phyloP scores from a whole-genome alignment of 2,329 filamentous ascomycete genomes.

The Raffaelea arxii region DNA sequence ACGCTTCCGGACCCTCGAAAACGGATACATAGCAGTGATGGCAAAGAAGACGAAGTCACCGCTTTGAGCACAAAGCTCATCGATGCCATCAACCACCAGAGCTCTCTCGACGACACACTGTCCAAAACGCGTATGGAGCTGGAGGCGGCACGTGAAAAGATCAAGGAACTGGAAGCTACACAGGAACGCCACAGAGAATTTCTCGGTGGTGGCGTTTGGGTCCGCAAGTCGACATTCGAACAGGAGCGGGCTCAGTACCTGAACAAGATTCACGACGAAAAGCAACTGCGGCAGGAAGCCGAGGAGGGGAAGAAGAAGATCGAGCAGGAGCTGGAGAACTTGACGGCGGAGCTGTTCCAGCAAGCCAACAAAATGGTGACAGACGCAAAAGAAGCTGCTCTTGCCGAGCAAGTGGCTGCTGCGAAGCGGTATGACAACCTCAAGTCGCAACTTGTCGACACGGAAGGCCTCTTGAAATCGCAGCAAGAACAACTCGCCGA shows the following conservation, averaged over 20 bases:
- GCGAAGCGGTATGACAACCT: slow-evolving; percentile 84
- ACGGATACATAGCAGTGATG: slow-evolving; percentile 36
- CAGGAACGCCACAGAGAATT: slow-evolving; percentile 62
- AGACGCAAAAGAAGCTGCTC: slow-evolving; percentile 78
- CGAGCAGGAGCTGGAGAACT: slow-evolving; percentile 80
- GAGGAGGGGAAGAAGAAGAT: slow-evolving; percentile 81
- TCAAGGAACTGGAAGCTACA: slow-evolving; percentile 56
- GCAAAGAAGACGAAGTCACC: slow-evolving; percentile 64
- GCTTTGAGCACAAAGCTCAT: slow-evolving; percentile 91
- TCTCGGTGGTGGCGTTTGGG: slow-evolving; percentile 63
- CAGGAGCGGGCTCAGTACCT: slow-evolving; percentile 54
- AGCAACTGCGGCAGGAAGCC: slow-evolving; percentile 49
- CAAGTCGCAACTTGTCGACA: slow-evolving; percentile 74
- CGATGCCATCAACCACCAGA: slow-evolving; percentile 95
- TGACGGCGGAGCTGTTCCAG: slow-evolving; percentile 91
- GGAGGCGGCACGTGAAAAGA: slow-evolving; percentile 57
- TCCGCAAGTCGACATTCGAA: slow-evolving; percentile 67
- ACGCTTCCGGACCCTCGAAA: slow-evolving; percentile 58
- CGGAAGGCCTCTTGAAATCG: slow-evolving; percentile 72
- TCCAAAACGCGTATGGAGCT: slow-evolving; percentile 76
- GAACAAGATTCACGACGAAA: slow-evolving; percentile 54
- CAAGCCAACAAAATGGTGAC: slow-evolving; percentile 99
- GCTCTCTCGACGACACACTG: slow-evolving; percentile 78
- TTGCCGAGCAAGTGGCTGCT: slow-evolving; percentile 69
- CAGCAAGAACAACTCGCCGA: slow-evolving; percentile 90